These are phyloP conservation scores for Pinus taeda DNA, from an alignment of 75 land plant species.

Conservation along the genomic window DNA sequence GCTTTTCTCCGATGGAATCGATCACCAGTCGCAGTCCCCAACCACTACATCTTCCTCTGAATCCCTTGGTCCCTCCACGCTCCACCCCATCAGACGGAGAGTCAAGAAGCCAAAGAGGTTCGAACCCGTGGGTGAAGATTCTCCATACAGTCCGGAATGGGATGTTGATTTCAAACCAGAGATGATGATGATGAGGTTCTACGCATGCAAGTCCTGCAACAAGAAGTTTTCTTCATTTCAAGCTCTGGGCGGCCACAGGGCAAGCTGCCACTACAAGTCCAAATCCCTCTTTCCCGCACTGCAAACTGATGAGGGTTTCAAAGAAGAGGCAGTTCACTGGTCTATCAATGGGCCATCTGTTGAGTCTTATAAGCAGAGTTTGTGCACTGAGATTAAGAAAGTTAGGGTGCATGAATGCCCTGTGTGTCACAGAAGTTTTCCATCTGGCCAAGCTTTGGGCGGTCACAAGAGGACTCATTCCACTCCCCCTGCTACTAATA, in stretches of 20 bases:
- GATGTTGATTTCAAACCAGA: no score
- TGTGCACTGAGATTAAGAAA: background rate
- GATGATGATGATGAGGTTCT: background rate
- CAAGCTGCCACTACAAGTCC: constrained; percentile 24
- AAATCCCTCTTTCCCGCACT: background rate
- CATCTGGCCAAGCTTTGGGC: constrained; percentile 62
- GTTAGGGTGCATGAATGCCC: constrained; percentile 43
- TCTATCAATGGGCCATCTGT: background rate
- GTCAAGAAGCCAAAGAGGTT: background rate
- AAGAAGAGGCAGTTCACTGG: background rate
- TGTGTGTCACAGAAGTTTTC: constrained; percentile 43
- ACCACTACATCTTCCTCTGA: background rate
- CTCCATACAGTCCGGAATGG: background rate
- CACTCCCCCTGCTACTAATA: background rate
- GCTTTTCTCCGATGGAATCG: background rate
- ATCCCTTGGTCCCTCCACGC: background rate
- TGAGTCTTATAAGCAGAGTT: background rate
- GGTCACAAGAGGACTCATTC: constrained; percentile 63
- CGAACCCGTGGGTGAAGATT: background rate
- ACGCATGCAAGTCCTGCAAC: constrained; percentile 62
- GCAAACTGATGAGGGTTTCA: no score
- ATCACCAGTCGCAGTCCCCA: background rate
- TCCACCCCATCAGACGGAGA: background rate
- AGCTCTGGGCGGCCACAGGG: constrained; percentile 66
- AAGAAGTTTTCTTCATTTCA: constrained; percentile 46